Base-by-base conservation (phyloP, 306 rosid genomes). In the Prunus kanzakura region DNA sequence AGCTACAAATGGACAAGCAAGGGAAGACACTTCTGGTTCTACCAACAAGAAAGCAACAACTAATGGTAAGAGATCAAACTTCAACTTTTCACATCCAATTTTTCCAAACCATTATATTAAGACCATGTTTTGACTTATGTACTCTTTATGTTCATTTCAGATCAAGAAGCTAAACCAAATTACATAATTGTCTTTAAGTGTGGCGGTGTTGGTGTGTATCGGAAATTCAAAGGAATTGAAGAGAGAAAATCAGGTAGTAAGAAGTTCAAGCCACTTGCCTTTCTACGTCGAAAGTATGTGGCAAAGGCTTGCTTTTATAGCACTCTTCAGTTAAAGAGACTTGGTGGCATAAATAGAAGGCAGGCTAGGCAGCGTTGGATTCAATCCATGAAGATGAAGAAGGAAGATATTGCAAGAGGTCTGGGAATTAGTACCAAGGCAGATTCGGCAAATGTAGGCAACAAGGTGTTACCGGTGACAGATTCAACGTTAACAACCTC, bases 381-480 rank as follows among this genome's bases (percentile, higher is more conserved):
- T 30, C 64, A 58, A 58, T 75, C 78, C 18, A 85, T 64, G 84
- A 92, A 85, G 84, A 92, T 86, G 93, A 90, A 87, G 89, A 91
- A 81, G 73, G 91, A 84, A 76, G 96, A 89, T 56, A 41, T 62
- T 22, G 72, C 83, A 4, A 43, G 64, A 73, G 91, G 79, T 63
- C 65, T 83, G 13, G 90, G 78, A 32, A 78, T 62, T n/a, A 74
- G 30, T 76, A 82, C 80, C 76, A 89, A 78, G 72, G 75, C 25
- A 51, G 96, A 91, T 73, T 76, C 80, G 23, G 75, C 82, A 27
- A 64, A 82, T 73, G 85, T 47, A 6, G 93, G 93, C 69, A 92
- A 84, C 74, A 92, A 89, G 84, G 93, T 95, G 16, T 85, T 84
- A 77, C 99, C 98, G 0, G 80, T 91, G 71, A 87, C 79, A 67